Conservation (phyloP, 179 eudicot species). For the Nepenthes alata region DNA sequence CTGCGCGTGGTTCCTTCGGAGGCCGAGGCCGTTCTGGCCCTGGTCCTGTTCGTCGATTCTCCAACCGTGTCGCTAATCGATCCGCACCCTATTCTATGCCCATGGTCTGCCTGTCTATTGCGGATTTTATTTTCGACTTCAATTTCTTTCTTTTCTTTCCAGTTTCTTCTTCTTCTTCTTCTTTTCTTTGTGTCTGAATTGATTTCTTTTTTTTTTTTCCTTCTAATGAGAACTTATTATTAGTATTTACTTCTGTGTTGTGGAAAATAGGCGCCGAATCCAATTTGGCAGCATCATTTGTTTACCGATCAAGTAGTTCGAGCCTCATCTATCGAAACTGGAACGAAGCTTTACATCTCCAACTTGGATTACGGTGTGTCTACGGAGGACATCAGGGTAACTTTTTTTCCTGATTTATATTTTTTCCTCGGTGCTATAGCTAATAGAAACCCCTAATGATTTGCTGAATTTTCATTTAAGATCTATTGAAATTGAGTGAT, state of each 20-base stretch:
- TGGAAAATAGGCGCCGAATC: constrained; percentile 30
- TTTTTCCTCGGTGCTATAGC: neutral
- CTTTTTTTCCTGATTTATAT: neutral
- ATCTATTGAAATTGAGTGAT: too few relatives aligned
- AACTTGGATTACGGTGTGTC: constrained; percentile 68
- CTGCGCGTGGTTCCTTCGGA: constrained; percentile 14
- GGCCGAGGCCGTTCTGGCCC: constrained; percentile 31
- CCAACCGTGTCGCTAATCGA: constrained; percentile 26
- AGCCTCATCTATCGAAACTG: constrained; percentile 45
- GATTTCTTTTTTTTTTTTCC: neutral
- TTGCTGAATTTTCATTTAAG: too few relatives aligned
- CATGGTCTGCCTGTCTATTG: constrained; percentile 11
- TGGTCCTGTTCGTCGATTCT: constrained; percentile 33
- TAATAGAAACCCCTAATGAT: neutral
- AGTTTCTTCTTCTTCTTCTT: neutral
- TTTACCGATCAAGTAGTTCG: constrained; percentile 30
- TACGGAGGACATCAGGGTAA: constrained; percentile 53
- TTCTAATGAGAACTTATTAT: neutral
- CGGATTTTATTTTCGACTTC: neutral
- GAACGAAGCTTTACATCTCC: constrained; percentile 53
- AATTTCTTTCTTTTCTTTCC: neutral
- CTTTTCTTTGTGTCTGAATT: neutral
- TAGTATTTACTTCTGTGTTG: neutral
- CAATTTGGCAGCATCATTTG: constrained; percentile 55
- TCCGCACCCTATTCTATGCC: constrained; percentile 28